Conservation (phyloP, 2,329 filamentous ascomycete genomes). For the Lasiodiplodia sp. region DNA sequence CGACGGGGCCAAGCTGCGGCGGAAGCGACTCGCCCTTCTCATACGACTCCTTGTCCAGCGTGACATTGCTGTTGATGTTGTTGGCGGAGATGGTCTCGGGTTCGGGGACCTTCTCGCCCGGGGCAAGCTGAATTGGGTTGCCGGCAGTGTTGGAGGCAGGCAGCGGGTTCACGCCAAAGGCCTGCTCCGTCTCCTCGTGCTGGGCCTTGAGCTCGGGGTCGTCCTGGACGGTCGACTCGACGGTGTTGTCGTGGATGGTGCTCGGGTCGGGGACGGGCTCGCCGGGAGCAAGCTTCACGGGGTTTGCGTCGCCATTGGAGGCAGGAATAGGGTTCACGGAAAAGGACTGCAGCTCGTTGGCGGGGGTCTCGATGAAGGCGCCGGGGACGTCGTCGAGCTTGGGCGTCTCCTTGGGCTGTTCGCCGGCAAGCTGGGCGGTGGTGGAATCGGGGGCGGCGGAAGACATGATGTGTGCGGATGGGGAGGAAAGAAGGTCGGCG, state of each 20-base stretch:
- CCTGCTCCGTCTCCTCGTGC: constrained; percentile 50
- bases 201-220: constrained; percentile 41
- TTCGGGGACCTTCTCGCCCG: constrained; percentile 82
- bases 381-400: constrained; percentile 61
- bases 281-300: constrained; percentile 78
- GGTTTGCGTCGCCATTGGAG: constrained; percentile 71
- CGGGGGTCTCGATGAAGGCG: constrained; percentile 76
- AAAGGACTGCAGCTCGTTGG: constrained; percentile 58
- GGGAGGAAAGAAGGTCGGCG: constrained; percentile 69
- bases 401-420: constrained; percentile 62
- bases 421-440: constrained; percentile 72
- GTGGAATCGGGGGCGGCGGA: constrained; percentile 74
- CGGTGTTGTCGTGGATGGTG: constrained; percentile 71
- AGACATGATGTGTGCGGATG: constrained; percentile 64
- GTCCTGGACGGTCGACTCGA: constrained; percentile 64
- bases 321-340: constrained; percentile 66
- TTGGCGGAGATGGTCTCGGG: constrained; percentile 69
- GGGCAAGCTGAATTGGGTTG: constrained; percentile 80
- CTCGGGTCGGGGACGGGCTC: constrained; percentile 77
- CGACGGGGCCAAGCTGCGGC: constrained; percentile 54
- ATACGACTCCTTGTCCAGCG: constrained; percentile 83
- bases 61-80: constrained; percentile 70
- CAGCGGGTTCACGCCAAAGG: constrained; percentile 65
- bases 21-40: constrained; percentile 73
- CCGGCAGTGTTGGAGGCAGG: constrained; percentile 66